phyloP scores from a whole-genome alignment of 352 stramenopile genomes.

The Phytophthora parvispora region DNA sequence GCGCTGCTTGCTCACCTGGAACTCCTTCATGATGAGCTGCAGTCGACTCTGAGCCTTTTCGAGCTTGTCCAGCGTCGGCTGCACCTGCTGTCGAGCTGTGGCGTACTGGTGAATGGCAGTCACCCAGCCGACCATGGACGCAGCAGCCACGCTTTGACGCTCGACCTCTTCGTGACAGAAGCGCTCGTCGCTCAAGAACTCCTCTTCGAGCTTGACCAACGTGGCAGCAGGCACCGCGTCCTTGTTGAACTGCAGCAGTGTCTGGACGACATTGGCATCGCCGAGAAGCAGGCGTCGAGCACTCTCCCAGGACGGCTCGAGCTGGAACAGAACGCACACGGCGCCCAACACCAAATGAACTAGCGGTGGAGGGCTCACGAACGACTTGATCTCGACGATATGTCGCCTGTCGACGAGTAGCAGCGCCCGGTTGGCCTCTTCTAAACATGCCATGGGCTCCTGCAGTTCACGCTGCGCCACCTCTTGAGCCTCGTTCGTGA shows the following conservation, averaged over 20 bases:
- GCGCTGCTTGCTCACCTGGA: constrained; percentile 73
- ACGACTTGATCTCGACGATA: constrained; percentile 89
- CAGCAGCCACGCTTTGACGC: constrained; percentile 80
- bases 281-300: constrained; percentile 62
- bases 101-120: constrained; percentile 77
- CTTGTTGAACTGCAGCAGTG: constrained; percentile 80
- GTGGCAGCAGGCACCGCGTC: constrained; percentile 60
- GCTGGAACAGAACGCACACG: constrained; percentile 76
- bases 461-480: constrained; percentile 64
- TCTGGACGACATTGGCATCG: constrained; percentile 78
- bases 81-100: constrained; percentile 50
- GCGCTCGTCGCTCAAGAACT: constrained; percentile 61
- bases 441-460: constrained; percentile 67
- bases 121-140: constrained; percentile 85
- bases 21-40: constrained; percentile 69
- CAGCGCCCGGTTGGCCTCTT: constrained; percentile 74
- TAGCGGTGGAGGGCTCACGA: constrained; percentile 72
- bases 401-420: constrained; percentile 76
- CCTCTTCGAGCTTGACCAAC: constrained; percentile 48
- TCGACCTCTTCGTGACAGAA: constrained; percentile 80
- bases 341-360: constrained; percentile 81
- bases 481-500: constrained; percentile 75
- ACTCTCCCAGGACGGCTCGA: constrained; percentile 83
- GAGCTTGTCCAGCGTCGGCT: constrained; percentile 76
- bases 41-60: constrained; percentile 65